phyloP scores from a whole-genome alignment of 2,329 filamentous ascomycete genomes.

The Calonectria multiphialidica region DNA sequence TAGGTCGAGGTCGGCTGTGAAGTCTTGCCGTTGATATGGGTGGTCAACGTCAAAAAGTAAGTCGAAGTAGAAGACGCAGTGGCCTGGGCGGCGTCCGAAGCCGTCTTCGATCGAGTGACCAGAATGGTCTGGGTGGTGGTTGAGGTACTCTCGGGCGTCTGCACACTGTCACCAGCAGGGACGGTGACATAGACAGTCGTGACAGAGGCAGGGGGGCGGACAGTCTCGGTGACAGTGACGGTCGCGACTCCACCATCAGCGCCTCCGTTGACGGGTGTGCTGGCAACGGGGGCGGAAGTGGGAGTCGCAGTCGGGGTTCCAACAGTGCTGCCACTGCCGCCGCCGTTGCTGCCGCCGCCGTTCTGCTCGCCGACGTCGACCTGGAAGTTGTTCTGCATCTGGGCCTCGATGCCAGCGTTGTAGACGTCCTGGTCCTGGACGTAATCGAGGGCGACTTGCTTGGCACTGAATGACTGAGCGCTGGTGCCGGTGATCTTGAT shows the following conservation, averaged over 20 bases:
- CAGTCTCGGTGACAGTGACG: conserved; percentile 53
- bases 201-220: conserved; percentile 53
- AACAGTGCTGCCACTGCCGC: conserved; percentile 33
- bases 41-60: conserved; percentile 1
- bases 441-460: conserved; percentile 45
- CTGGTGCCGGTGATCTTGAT: conserved; percentile 51
- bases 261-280: conserved; percentile 29
- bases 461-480: conserved; percentile 36
- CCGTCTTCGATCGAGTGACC: conserved; percentile 27
- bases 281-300: conserved; percentile 15
- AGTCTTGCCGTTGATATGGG: conserved; percentile 10
- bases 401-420: conserved; percentile 57
- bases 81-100: background rate
- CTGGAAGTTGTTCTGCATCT: conserved; percentile 60
- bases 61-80: conserved; percentile 9
- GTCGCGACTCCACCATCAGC: conserved; percentile 37
- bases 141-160: conserved; percentile 31
- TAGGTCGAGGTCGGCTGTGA: conserved; percentile 8
- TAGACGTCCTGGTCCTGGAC: conserved; percentile 54
- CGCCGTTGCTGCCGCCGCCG: conserved; percentile 33
- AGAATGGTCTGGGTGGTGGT: conserved; percentile 38
- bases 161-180: conserved; percentile 39
- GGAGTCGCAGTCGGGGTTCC: conserved; percentile 25
- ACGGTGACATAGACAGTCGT: conserved; percentile 53
- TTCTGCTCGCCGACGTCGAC: conserved; percentile 50